phyloP scores from a whole-genome alignment of 2,329 filamentous ascomycete species.

The Allantophomopsis cytisporea region DNA sequence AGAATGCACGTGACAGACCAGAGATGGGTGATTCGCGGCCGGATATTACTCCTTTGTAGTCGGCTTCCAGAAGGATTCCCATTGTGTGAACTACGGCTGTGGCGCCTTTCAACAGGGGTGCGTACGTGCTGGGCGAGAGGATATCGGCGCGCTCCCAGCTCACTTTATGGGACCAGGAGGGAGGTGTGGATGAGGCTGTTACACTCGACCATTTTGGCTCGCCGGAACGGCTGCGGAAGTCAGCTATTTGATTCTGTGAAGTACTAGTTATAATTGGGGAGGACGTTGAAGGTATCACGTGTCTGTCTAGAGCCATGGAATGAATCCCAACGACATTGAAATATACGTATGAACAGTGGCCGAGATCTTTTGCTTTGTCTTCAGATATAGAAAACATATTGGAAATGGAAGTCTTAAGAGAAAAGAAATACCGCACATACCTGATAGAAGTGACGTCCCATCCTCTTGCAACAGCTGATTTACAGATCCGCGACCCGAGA shows the following conservation, averaged over 20 bases:
- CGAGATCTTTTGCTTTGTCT: no score
- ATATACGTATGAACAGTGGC: no score
- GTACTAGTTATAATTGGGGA: not conserved
- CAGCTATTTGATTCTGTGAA: not conserved
- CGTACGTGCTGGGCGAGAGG: slow-evolving; percentile 70
- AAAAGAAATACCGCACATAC: slow-evolving; percentile 28
- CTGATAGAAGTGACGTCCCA: slow-evolving; percentile 92
- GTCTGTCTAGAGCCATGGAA: no score
- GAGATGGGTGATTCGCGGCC: slow-evolving; percentile 72
- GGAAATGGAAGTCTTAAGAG: not conserved
- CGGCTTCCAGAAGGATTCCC: slow-evolving; percentile 91
- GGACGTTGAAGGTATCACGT: no score
- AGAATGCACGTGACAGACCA: slow-evolving; percentile 70
- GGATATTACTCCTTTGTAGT: slow-evolving; percentile 87
- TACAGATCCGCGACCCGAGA: slow-evolving; percentile 79
- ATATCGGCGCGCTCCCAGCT: slow-evolving; percentile 84
- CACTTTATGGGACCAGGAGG: slow-evolving; percentile 71
- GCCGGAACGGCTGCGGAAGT: slow-evolving; percentile 61
- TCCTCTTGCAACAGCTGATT: slow-evolving; percentile 68
- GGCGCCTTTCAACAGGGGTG: slow-evolving; percentile 58
- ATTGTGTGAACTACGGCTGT: slow-evolving; percentile 87
- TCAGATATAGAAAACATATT: slow-evolving; percentile 1
- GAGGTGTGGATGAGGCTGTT: slow-evolving; percentile 55
- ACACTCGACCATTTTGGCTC: slow-evolving; percentile 75
- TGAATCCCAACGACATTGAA: no score